phyloP scores from a whole-genome alignment of 2,329 filamentous ascomycete species.

The Herpotrichia juniperi region DNA sequence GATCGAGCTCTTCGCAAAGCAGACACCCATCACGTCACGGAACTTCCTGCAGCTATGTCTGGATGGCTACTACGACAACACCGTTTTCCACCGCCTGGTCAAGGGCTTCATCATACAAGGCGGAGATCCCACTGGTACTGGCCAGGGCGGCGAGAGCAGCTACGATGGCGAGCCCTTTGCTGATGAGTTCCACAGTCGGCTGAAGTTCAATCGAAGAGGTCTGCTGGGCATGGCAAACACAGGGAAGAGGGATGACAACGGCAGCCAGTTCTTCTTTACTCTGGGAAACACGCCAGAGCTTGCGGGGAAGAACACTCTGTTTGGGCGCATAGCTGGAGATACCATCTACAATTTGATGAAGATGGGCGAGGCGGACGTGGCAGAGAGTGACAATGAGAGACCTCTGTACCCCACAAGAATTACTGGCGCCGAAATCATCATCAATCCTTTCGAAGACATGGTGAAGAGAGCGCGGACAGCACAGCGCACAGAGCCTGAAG shows the following conservation, averaged over 20 bases:
- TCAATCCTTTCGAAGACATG: conserved; percentile 86
- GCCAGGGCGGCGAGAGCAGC: conserved; percentile 88
- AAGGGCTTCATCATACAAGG: conserved; percentile 94
- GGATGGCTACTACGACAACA: conserved; percentile 93
- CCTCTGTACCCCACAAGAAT: conserved; percentile 87
- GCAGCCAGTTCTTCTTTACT: conserved; percentile 97
- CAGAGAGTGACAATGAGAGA: conserved; percentile 75
- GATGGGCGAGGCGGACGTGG: conserved; percentile 86
- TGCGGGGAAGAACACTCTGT: conserved; percentile 88
- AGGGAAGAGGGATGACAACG: conserved; percentile 77
- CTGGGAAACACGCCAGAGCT: conserved; percentile 82
- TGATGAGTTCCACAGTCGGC: conserved; percentile 89
- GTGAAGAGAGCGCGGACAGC: conserved; percentile 68
- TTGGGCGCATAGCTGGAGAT: conserved; percentile 89
- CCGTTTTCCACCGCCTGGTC: conserved; percentile 90
- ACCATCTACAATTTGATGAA: conserved; percentile 96
- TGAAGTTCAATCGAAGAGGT: conserved; percentile 92
- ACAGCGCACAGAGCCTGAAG: conserved; percentile 52
- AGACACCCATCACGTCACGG: conserved; percentile 86
- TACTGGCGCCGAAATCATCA: conserved; percentile 72
- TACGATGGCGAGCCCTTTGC: conserved; percentile 83
- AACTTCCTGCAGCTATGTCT: conserved; percentile 96
- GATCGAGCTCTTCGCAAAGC: conserved; percentile 93
- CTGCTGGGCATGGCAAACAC: conserved; percentile 96
- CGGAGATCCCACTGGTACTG: conserved; percentile 91